Evolutionary conservation across 148 eudicot genomes (phyloP).

Genomic region (Camellia sinensis): DNA sequence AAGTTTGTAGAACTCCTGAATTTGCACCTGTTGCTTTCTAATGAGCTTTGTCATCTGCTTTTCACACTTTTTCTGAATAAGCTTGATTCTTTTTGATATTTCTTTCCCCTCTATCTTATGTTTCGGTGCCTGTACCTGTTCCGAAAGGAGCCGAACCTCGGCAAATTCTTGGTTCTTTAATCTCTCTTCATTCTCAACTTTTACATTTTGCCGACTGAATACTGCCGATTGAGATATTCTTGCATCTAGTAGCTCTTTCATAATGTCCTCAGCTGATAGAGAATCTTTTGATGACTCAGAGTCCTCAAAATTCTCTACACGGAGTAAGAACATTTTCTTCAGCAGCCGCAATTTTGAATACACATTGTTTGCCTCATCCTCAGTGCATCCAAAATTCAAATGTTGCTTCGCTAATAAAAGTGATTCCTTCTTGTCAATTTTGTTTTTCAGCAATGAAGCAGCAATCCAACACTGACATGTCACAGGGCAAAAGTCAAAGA

Average conservation of each 20-base stretch:
- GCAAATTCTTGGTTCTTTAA: conserved; percentile 22
- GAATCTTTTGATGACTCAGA: conserved; percentile 17
- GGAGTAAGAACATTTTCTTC: conserved; percentile 41
- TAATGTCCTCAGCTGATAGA: conserved; percentile 15
- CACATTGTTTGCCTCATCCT: conserved; percentile 44
- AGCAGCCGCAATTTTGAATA: conserved; percentile 44
- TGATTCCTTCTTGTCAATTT: conserved; percentile 56
- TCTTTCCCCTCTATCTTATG: conserved; percentile 16
- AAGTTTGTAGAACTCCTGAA: conserved; percentile 29
- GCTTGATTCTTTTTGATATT: conserved; percentile 19
- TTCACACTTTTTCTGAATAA: conserved; percentile 28
- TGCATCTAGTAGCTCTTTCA: conserved; percentile 19
- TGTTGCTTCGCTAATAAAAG: conserved; percentile 46
- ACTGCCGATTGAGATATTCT: conserved; percentile 10
- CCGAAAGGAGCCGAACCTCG: conserved; percentile 2
- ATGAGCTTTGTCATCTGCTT: conserved; percentile 35
- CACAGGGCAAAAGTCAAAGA: conserved; percentile 12
- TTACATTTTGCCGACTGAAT: conserved; percentile 11
- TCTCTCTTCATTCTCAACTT: conserved; percentile 24
- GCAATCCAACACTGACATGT: conserved; percentile 72
- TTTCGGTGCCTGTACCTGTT: conserved; percentile 3
- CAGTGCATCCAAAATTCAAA: conserved; percentile 53
- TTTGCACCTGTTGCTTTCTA: conserved; percentile 45
- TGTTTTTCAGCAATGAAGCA: conserved; percentile 47
- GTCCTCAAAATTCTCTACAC: conserved; percentile 26